Evolutionary conservation across 2,329 filamentous ascomycete genomes (phyloP).

Genomic region (Dothideomycetidae sp.): DNA sequence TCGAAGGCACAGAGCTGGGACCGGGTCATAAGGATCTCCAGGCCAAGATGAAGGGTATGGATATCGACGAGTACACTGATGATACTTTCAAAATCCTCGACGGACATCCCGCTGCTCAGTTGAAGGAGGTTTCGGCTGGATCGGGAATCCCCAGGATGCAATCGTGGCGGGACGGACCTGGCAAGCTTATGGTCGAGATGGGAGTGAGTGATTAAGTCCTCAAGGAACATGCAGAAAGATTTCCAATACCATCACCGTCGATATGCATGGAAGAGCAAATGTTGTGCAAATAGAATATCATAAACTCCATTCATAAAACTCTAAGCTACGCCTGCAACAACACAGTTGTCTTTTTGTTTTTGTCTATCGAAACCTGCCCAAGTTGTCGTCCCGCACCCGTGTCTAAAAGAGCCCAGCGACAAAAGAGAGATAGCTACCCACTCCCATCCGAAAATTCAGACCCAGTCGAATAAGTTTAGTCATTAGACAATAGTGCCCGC

Average conservation of each 20-base stretch:
- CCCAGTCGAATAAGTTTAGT: neutral
- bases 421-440: neutral
- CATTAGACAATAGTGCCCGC: neutral
- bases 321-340: neutral
- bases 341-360: neutral
- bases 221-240: too few relatives aligned
- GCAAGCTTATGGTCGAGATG: neutral
- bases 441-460: neutral
- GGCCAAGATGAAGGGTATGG: conserved; percentile 7
- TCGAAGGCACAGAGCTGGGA: conserved; percentile 10
- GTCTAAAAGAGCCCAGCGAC: neutral
- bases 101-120: neutral
- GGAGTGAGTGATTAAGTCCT: neutral
- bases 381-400: neutral
- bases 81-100: neutral
- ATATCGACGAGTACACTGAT: neutral
- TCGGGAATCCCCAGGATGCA: neutral
- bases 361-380: neutral
- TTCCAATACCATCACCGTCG: too few relatives aligned
- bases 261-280: too few relatives aligned
- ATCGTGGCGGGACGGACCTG: neutral
- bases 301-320: neutral
- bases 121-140: neutral
- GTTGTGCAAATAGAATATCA: too few relatives aligned
- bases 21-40: conserved; percentile 5